phyloP scores from a whole-genome alignment of 495 filamentous ascomycete species.

The Neurospora sublineolata region DNA sequence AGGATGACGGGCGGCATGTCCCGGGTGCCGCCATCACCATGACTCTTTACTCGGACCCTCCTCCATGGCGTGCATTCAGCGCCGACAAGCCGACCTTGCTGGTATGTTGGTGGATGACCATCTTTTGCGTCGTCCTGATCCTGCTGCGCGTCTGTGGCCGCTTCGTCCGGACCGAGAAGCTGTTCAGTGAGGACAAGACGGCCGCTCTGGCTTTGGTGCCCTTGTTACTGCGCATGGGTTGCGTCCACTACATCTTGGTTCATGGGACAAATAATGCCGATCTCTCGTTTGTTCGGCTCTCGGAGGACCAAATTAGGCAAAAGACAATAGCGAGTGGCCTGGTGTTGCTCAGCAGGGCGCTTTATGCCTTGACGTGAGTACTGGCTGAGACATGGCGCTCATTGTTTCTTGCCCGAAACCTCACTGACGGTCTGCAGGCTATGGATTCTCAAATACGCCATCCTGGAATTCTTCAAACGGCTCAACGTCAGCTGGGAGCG shows the following conservation, averaged over 20 bases:
- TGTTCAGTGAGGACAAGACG: constrained; percentile 80
- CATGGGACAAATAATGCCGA: constrained; percentile 81
- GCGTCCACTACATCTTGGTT: constrained; percentile 72
- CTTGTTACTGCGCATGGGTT: constrained; percentile 67
- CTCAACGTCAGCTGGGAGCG: constrained; percentile 61
- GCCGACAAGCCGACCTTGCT: constrained; percentile 69
- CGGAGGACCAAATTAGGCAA: constrained; percentile 34
- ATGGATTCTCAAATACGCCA: constrained; percentile 83
- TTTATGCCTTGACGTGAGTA: constrained; percentile 55
- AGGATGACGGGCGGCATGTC: constrained; percentile 47
- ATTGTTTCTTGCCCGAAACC: background rate
- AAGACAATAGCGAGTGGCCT: constrained; percentile 50
- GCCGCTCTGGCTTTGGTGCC: constrained; percentile 74
- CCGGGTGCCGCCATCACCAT: constrained; percentile 23
- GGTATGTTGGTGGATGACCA: constrained; percentile 90
- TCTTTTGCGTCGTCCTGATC: constrained; percentile 72
- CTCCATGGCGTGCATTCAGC: constrained; percentile 41
- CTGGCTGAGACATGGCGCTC: background rate
- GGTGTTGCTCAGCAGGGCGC: constrained; percentile 53
- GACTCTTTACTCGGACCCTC: constrained; percentile 47
- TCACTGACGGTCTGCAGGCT: constrained; percentile 42
- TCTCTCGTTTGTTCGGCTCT: constrained; percentile 29
- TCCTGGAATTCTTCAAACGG: constrained; percentile 82
- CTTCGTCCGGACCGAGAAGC: constrained; percentile 64
- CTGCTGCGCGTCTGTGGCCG: constrained; percentile 63